Base-by-base conservation (phyloP, 139 green algal species). In the Ulvella scutata region DNA sequence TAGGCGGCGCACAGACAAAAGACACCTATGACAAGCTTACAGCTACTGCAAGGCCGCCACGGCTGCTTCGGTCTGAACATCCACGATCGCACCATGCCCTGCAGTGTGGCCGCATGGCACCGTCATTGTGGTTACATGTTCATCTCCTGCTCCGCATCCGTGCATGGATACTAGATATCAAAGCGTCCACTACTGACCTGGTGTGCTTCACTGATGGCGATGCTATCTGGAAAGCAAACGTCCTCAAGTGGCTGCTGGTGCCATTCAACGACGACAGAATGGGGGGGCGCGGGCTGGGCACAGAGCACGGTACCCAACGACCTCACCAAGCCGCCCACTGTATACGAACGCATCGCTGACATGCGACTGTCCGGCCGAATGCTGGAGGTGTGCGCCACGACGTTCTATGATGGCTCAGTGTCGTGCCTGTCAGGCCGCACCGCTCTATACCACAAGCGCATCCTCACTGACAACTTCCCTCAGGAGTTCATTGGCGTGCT, bases 241-340 rank as follows among this genome's bases (percentile, higher is more conserved):
- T 67, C 20, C 51, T 67, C 17, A 67, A 67, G 20, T 67, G 51
- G 51, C 51, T 67, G n/a, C 51, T 67, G n/a, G 51, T 67, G 51
- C 51, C 51, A 36, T 67, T 67, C 51, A 67, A 67, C 33, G 51
- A 67, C 20, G n/a, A 26, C 0, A 67, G 33, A 67, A 67, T 67
- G 51, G 51, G 51, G n/a, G n/a, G 51, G 51, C 51, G 33, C 51
- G 13, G 51, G 51, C 51, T 67, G n/a, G n/a, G 33, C n/a, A 13
- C 51, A 67, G 51, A 67, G 31, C 17, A 67, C 33, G 51, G n/a
- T n/a, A 1, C 51, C 51, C 51, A 67, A 67, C 17, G 51, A 67
- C 51, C 51, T 67, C 13, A 67, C 51, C 51, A 10, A 26, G 51
- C 51, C 51, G 6, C 51, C 51, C 0, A 67, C 51, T 67, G 51